phyloP scores from a whole-genome alignment of 169 alveolate species.

The Plasmodium fragile region DNA sequence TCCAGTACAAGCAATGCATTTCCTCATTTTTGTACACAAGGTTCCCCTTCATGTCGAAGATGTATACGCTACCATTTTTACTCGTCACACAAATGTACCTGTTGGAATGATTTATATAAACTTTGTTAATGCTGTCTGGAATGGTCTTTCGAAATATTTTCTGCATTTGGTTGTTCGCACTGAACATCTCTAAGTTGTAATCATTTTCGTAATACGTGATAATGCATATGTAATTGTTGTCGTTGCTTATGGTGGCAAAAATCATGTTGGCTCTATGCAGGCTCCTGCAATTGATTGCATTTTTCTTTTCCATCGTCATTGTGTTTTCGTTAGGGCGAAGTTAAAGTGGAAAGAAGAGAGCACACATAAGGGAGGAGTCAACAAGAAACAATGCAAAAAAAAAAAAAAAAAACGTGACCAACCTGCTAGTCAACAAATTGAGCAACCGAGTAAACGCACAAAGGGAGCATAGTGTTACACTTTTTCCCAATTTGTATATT shows the following conservation, averaged over 20 bases:
- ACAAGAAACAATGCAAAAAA: not conserved
- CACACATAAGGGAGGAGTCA: not conserved
- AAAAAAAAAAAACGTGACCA: not conserved
- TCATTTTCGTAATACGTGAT: conserved; percentile 45
- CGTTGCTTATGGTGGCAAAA: conserved; percentile 59
- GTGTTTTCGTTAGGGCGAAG: not conserved
- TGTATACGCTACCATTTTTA: conserved; percentile 56
- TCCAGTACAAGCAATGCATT: conserved; percentile 40
- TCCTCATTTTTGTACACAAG: conserved; percentile 35
- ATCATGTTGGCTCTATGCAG: conserved; percentile 69
- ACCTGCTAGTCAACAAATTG: not conserved
- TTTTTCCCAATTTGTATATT: not conserved
- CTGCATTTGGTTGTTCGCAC: conserved; percentile 42
- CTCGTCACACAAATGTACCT: conserved; percentile 64
- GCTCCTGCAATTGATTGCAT: conserved; percentile 28
- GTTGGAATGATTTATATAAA: conserved; percentile 39
- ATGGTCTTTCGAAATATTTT: conserved; percentile 54
- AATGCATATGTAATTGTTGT: conserved; percentile 56
- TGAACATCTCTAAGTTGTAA: conserved; percentile 57
- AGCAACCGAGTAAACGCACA: not conserved
- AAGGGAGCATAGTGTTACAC: not conserved
- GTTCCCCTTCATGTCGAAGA: conserved; percentile 52
- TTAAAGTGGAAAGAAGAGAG: not conserved
- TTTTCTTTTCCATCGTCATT: conserved; percentile 29
- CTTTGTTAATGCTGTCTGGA: conserved; percentile 51